phyloP scores from a whole-genome alignment of 352 stramenopile genomes.

The Pythium rishiriense region DNA sequence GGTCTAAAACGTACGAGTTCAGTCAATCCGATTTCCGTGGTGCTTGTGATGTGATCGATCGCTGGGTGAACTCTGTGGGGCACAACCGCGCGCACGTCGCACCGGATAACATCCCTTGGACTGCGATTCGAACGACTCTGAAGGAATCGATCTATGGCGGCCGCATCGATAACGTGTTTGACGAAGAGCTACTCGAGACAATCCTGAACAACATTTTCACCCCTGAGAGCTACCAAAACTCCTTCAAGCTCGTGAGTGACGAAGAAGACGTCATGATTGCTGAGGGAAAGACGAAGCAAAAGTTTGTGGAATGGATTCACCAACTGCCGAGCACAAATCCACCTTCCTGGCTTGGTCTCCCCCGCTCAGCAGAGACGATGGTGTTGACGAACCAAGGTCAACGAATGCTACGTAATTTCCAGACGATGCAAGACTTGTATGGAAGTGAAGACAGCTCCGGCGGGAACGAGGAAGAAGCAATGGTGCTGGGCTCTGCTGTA shows the following conservation, averaged over 20 bases:
- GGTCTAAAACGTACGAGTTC: slow-evolving; percentile 99
- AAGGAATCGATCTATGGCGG: slow-evolving; percentile 98
- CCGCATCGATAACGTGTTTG: slow-evolving; percentile 95
- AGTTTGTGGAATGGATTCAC: slow-evolving; percentile 92
- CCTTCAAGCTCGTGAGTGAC: slow-evolving; percentile 60
- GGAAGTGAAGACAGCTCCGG: slow-evolving; percentile 51
- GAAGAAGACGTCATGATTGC: slow-evolving; percentile 70
- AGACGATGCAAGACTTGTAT: slow-evolving; percentile 83
- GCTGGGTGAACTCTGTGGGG: slow-evolving; percentile 92
- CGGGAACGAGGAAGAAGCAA: slow-evolving; percentile 55
- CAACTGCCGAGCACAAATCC: slow-evolving; percentile 88
- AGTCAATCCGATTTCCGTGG: slow-evolving; percentile 98
- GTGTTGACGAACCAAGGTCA: slow-evolving; percentile 81
- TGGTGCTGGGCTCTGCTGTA: slow-evolving; percentile 47
- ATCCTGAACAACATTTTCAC: slow-evolving; percentile 95
- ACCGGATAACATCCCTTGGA: slow-evolving; percentile 98
- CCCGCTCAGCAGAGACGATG: slow-evolving; percentile 90
- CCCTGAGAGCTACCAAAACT: slow-evolving; percentile 92
- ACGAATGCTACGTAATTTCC: slow-evolving; percentile 78
- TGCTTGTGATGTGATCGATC: slow-evolving; percentile 97
- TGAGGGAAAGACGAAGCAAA: slow-evolving; percentile 89
- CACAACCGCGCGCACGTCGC: slow-evolving; percentile 86
- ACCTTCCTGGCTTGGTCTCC: slow-evolving; percentile 92
- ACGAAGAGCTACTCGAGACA: slow-evolving; percentile 95
- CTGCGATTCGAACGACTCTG: slow-evolving; percentile 95